Base-by-base conservation (phyloP, 148 eudicot species). In the Arbutus unedo region DNA sequence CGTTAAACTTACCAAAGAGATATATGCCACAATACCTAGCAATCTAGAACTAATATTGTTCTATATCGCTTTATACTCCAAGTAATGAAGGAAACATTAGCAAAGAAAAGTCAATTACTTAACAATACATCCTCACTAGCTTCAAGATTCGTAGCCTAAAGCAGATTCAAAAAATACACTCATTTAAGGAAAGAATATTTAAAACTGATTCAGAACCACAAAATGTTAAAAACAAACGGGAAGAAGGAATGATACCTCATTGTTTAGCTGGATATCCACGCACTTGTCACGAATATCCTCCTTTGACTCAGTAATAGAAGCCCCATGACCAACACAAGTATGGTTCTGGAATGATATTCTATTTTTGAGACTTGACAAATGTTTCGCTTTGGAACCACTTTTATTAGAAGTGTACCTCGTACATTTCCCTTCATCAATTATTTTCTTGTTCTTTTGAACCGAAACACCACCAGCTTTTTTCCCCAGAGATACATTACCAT, bases 201-300 rank as follows among this genome's bases (percentile, higher is more conserved):
- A 66, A 66, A 31, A 38, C 13, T 66, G 72, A 57, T 2, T 18
- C 3, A 57, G n/a, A 21, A 31, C 72, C 72, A 66, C 72, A 66
- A 25, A 3, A 66, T 1, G 11, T 8, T 5, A 73, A 45, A 66
- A 3, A 43, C 51, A 13, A 78, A 21, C 14, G 41, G 66, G 57
- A 71, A 74, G 83, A 51, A 62, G 57, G 59, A 51, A 41, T 25
- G 44, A 79, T 88, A 93, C 98, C 98, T 93, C 89, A 78, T 84
- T 80, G 51, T 88, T 80, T 50, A 77, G 86, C 79, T 68, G 88
- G 43, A 77, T 76, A 80, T 82, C 87, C 49, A 82, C 84, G 64
- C 81, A 81, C 77, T 87, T 88, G 31, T 83, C 83, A 77, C 18
- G 84, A 81, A 57, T 83, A 76, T 82, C 87, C 70, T 83, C 84